Evolutionary conservation across 768 basidiomycete genomes (phyloP).

Genomic region (Leucosporidium creatinivorum): DNA sequence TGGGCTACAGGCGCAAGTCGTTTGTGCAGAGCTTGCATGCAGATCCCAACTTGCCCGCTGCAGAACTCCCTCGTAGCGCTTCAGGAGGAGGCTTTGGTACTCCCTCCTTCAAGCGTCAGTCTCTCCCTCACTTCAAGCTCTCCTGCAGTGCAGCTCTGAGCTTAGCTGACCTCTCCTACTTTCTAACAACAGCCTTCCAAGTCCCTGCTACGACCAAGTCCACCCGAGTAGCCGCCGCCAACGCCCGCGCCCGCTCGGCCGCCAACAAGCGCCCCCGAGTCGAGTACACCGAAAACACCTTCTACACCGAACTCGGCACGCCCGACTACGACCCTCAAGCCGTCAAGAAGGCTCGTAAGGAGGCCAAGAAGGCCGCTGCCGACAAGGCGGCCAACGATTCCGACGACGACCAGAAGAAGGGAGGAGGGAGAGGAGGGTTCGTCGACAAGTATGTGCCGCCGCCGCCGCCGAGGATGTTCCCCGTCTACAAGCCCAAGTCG

Average conservation of each 20-base stretch:
- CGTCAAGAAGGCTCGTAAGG: conserved; percentile 43
- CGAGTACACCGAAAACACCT: conserved; percentile 34
- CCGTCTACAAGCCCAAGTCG: conserved; percentile 73
- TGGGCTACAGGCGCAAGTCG: not conserved
- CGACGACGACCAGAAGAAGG: conserved; percentile 37
- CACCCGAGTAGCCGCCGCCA: conserved; percentile 3
- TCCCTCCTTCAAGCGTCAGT: conserved; percentile 35
- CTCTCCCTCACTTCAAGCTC: not conserved
- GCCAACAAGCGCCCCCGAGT: conserved; percentile 25
- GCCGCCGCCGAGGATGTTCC: conserved; percentile 40
- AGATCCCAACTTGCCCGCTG: not conserved
- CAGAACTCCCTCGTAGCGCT: conserved; percentile 6
- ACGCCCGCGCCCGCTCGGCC: conserved; percentile 26
- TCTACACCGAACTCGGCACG: conserved; percentile 43
- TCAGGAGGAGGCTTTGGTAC: conserved; percentile 42
- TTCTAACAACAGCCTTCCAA: conserved; percentile 37
- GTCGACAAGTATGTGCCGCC: conserved; percentile 38
- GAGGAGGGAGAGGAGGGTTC: conserved; percentile 39
- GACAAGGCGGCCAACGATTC: conserved; percentile 50
- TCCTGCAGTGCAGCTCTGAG: too few species aligned
- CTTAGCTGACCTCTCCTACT: not conserved
- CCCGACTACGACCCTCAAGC: conserved; percentile 51
- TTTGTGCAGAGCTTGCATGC: conserved; percentile 12
- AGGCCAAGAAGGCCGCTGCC: conserved; percentile 48
- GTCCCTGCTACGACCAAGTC: conserved; percentile 32